Base-by-base conservation (phyloP, 2,329 filamentous ascomycete species). In the Beauveria sp. region DNA sequence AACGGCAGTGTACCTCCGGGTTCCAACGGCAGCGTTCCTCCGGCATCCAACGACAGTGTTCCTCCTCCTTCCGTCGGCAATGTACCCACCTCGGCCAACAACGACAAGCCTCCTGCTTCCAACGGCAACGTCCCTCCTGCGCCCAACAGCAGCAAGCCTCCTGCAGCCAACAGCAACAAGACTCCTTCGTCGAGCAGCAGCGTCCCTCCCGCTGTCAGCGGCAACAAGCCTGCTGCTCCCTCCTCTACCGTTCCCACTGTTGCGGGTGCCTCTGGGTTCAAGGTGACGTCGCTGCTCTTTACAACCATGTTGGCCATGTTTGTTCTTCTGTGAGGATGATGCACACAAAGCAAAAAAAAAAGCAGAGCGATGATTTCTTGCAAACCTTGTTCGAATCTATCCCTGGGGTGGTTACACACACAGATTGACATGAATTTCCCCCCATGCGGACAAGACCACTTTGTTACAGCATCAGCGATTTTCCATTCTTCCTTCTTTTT, bases 261-360 rank as follows among this genome's bases (percentile, higher is more conserved):
- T 9, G 51, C 43, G 1, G 52, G 52, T 22, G 51, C 59, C 30
- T 41, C 50, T 24, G 59, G 50, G 2, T 41, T 51, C 20, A 61
- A 55, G 44, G 34, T 43, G 43, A 55, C 51, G 2, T 55, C 59
- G 22, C 24, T 55, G 10, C 30, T 61, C n/a, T 28, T 48, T 16
- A 50, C 44, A 24, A 55, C 59, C 59, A 50, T 61, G 59, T 52
- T 61, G 59, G 59, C 44, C 59, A 61, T 61, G 59, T 52, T 41
- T 51, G 30, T 55, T 44, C 43, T 61, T 55, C 44, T 61, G 59
- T 61, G 30, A 55, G 50, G 52, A 26, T 22, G 50, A 47, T 5
- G 22, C 7, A 20, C 16, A 47, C 7, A 7, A 41, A 34, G 37
- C 7, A 7, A 41, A 34, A 34, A 55, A 2, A 30, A 20, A 14